A percentile compares a stretch with the other conserved stretches of the same genome.
phyloP scores from a whole-genome alignment of 208 protist species.

The Wallacemonas rigidus region DNA sequence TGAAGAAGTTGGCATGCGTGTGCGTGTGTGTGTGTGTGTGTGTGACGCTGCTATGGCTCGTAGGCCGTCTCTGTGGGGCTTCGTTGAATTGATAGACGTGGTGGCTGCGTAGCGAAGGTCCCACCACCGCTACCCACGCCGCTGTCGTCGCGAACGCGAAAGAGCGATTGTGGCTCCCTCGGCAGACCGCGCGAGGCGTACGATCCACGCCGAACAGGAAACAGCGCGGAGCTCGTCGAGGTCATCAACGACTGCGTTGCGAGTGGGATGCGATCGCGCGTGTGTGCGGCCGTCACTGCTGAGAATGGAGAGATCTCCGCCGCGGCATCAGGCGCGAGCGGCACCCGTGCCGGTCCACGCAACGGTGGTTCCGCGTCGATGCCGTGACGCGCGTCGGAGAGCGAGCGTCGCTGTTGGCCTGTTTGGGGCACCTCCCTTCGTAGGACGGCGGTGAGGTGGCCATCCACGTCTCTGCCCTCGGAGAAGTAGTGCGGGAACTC shows the following conservation, averaged over 20 bases:
- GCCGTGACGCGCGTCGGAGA: too few species aligned
- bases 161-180: neutral
- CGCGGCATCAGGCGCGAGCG: neutral
- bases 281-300: too few species aligned
- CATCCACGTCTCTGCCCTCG: slow-evolving; percentile 27
- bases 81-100: neutral
- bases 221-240: slow-evolving; percentile 1
- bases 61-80: neutral
- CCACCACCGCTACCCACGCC: too few species aligned
- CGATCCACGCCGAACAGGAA: slow-evolving; percentile 4
- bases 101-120: neutral
- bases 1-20: slow-evolving; percentile 17
- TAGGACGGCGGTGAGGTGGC: slow-evolving; percentile 25
- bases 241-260: neutral
- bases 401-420: too few species aligned
- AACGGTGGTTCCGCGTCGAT: too few species aligned
- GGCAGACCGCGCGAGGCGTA: slow-evolving; percentile 3
- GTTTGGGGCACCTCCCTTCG: neutral
- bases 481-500: slow-evolving; percentile 39
- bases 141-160: too few species aligned
- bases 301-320: neutral
- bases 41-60: neutral
- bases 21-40: slow-evolving; percentile 7
- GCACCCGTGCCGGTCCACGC: neutral
- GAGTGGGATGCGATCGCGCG: slow-evolving; percentile 1